Evolutionary conservation across 148 eudicot genomes (phyloP).

Genomic region (Camellia lanceoleosa): DNA sequence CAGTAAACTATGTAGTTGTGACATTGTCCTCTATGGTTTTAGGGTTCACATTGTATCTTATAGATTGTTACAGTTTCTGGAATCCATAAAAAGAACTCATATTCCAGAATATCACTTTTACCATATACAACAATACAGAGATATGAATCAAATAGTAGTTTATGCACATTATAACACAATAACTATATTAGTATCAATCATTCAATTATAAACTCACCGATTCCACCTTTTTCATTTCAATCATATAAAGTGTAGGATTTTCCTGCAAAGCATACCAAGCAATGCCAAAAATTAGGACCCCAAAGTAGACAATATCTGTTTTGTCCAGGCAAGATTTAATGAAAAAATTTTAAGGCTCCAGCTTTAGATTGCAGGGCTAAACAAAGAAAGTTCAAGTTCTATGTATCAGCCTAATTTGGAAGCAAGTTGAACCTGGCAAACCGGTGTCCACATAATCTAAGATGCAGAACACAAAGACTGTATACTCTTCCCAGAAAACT

Average conservation of each 20-base stretch:
- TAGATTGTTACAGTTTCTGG: not conserved
- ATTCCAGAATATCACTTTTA: not conserved
- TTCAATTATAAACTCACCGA: constrained; percentile 43
- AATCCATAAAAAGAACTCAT: too few relatives aligned
- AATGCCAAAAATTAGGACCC: not conserved
- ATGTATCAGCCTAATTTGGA: not conserved
- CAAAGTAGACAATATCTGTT: not conserved
- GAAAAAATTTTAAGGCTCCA: not conserved
- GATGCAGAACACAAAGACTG: not conserved
- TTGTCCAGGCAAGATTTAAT: too few relatives aligned
- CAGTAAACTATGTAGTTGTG: not conserved
- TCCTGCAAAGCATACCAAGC: constrained; percentile 47
- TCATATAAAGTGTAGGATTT: constrained; percentile 76
- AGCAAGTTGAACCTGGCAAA: not conserved
- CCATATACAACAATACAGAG: not conserved
- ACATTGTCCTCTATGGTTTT: not conserved
- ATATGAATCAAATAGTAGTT: not conserved
- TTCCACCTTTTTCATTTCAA: constrained; percentile 68
- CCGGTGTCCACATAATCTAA: not conserved
- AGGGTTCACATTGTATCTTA: not conserved
- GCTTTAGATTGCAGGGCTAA: not conserved
- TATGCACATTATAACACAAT: not conserved
- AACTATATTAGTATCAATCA: not conserved
- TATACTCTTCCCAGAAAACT: not conserved
- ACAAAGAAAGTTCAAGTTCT: not conserved